Conservation (phyloP, 345 rosid species). For the Sonneratia caseolaris region DNA sequence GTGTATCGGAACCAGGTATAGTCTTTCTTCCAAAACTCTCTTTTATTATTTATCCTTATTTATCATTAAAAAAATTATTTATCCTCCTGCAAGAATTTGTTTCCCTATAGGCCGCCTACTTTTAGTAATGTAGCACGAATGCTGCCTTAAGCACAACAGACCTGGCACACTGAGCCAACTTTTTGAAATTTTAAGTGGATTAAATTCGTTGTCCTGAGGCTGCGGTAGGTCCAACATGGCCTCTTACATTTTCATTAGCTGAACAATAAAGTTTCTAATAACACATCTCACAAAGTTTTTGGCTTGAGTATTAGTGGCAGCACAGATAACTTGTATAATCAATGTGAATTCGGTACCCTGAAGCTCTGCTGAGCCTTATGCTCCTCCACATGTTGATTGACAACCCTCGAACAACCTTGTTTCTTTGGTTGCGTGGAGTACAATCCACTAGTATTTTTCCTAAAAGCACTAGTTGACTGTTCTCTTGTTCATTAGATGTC, state of each 20-base stretch:
- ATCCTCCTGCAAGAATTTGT: background rate
- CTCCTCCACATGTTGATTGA: no score
- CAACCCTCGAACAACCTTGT: no score
- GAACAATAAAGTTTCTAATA: background rate
- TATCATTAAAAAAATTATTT: background rate
- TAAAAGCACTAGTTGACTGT: background rate
- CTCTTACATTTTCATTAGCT: background rate
- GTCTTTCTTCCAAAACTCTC: background rate
- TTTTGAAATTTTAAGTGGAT: no score
- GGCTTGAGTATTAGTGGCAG: background rate
- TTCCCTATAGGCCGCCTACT: background rate
- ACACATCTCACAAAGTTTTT: background rate
- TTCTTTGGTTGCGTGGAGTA: no score
- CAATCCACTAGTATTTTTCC: no score
- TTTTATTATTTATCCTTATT: background rate
- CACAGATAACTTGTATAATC: background rate
- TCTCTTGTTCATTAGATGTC: background rate
- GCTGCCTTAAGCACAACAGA: background rate
- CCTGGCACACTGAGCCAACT: no score
- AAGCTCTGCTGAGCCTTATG: no score
- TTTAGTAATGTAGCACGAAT: background rate
- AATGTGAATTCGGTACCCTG: background rate
- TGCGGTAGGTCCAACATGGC: no score
- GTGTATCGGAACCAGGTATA: conserved; percentile 75
- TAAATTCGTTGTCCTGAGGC: no score